Evolutionary conservation across 306 rosid genomes (phyloP), one percentile per base, ranked within the genome.

Genomic region (Lablab purpureus): DNA sequence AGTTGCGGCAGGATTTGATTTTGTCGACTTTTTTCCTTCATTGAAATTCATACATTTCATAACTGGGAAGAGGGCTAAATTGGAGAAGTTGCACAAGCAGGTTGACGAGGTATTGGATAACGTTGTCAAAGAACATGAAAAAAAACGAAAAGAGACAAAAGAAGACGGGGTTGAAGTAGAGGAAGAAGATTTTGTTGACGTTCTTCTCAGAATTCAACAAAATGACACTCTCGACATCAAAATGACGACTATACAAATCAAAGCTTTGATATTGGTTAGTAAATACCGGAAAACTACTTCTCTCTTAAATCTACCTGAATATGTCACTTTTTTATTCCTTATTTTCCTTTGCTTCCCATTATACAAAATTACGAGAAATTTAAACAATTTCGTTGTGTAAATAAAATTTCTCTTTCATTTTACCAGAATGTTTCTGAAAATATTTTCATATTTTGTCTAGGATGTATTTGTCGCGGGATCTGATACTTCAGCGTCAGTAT

Each of bases 201-300:
- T 81, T 55, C 84, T 81, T 7, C 58, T 81, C 23, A 23, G 71
- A 67, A 11, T 81, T 13, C 76, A 81, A 47, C 46, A 74, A 67
- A 67, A 64, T 66, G 62, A 13, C 4, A 14, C 0, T 7, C 71
- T 67, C 15, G 55, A 56, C 6, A 0, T 67, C 76, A 8, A 32
- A 12, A 21, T 81, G 9, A 56, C 80, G 1, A 74, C 14, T 2
- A 23, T 0, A 4, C 34, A 81, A 46, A 7, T 74, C 71, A 81
- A 81, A 74, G 80, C 84, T 32, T 32, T 81, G 4, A 74, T 81
- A 28, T 22, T 52, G 55, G 84, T 81, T 10, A 81, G 84, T 54
- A 12, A 12, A 68, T 18, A 30, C 71, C n/a, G 8, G 30, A n/a
- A 10, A 65, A n/a, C 10, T n/a, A 6, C 41, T 37, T 8, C 2